Percentiles rank a stretch among this genome's conserved stretches.
phyloP scores from a whole-genome alignment of 495 filamentous ascomycete genomes.

The Evansstolkia leycettana region DNA sequence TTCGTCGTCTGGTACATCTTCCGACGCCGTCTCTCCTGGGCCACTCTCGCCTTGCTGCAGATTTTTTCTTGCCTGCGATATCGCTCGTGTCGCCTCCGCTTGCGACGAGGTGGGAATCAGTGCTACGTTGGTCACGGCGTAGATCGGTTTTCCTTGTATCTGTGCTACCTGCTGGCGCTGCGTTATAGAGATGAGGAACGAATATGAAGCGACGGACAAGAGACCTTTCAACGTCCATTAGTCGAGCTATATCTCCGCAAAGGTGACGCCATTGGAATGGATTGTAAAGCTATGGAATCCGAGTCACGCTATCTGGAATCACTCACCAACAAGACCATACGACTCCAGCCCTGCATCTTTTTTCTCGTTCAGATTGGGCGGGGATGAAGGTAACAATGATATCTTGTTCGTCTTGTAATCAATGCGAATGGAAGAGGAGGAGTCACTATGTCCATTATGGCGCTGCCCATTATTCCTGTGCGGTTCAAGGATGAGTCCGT shows the following conservation, averaged over 20 bases:
- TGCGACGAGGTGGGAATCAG: conserved; percentile 75
- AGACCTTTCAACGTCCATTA: conserved; percentile 39
- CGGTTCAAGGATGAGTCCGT: conserved; percentile 79
- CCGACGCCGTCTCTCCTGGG: conserved; percentile 10
- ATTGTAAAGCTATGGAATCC: neutral
- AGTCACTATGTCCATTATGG: conserved; percentile 23
- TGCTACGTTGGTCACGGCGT: conserved; percentile 73
- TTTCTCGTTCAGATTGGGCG: conserved; percentile 23
- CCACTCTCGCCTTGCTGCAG: conserved; percentile 13
- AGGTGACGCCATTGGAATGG: neutral
- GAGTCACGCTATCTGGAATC: neutral
- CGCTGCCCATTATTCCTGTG: conserved; percentile 36
- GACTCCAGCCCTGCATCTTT: conserved; percentile 47
- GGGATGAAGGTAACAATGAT: conserved; percentile 14
- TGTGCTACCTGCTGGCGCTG: conserved; percentile 78
- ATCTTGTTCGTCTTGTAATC: conserved; percentile 61
- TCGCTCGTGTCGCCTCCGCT: conserved; percentile 56
- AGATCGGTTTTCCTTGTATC: conserved; percentile 69
- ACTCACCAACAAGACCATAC: conserved; percentile 76
- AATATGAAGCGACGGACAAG: conserved; percentile 56
- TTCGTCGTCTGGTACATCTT: conserved; percentile 15
- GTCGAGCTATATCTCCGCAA: neutral
- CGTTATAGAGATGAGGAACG: conserved; percentile 76
- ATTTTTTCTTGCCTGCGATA: conserved; percentile 48
- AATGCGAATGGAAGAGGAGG: conserved; percentile 44